Evolutionary conservation across 192 early-diverging fungal genomes (phyloP), one percentile per base, ranked within the genome.

Genomic region (Backusella psychrophila): DNA sequence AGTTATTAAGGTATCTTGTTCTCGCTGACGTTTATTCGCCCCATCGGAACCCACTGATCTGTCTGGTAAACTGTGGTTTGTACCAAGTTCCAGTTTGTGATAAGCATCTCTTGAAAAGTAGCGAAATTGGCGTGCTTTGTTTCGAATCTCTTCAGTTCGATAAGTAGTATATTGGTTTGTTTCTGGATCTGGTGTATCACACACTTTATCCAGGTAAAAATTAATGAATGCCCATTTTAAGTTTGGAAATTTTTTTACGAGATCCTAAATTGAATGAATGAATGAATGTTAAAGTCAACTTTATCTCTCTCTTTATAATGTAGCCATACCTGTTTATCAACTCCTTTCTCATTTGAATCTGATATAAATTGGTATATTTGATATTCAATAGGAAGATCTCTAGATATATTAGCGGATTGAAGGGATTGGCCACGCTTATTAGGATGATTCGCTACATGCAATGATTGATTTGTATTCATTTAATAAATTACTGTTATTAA

Each of bases 321-420:
- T 17, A 66, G 6, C 4, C 8, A 21, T 68, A 68, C 66, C 66
- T 35, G 33, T 19, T 36, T 33, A 35, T 26, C 35, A 68, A 36
- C 33, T 21, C 66, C 66, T n/a, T 68, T 68, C 19, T 36, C 66
- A 35, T 36, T n/a, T 6, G 66, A 15, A 7, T 36, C 19, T 17
- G 1, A 19, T 33, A 68, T 33, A n/a, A 33, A 68, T 33, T 68
- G 66, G 29, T 68, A 68, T 68, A 68, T 35, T 34, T 68, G 66
- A 17, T 68, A 68, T n/a, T 68, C 66, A 36, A 68, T 36, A n/a
- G 66, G 66, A 35, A 68, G 66, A 17, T 68, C 66, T 68, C 66
- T 29, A 9, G 26, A 68, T 7, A n/a, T 35, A 29, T 36, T 12
- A 4, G 35, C 34, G 1, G n/a, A n/a, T 6, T 35, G 66, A 36